A percentile compares a stretch with the other conserved stretches of the same genome.
Conservation (phyloP, 208 protist genomes). For the Hexamita inflata region DNA sequence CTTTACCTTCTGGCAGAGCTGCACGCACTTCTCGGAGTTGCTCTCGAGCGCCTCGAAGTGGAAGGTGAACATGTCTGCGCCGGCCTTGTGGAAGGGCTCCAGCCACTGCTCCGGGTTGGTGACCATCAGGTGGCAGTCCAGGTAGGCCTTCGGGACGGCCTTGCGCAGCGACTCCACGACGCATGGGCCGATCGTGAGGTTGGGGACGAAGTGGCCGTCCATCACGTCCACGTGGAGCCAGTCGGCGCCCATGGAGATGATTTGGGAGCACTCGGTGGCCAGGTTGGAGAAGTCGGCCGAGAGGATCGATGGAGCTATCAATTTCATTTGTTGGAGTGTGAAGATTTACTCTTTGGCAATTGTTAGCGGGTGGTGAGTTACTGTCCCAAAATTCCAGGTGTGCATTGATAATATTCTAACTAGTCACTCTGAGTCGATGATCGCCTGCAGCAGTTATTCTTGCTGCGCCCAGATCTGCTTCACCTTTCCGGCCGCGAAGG, state of each 20-base stretch:
- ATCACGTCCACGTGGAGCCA: conserved; percentile 50
- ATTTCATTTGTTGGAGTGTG: conserved; percentile 15
- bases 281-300: conserved; percentile 35
- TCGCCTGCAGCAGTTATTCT: too few relatives aligned
- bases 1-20: conserved; percentile 54
- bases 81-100: conserved; percentile 60
- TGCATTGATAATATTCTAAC: too few relatives aligned
- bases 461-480: too few relatives aligned
- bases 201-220: conserved; percentile 57
- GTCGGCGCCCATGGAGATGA: conserved; percentile 26
- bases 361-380: too few relatives aligned
- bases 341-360: too few relatives aligned
- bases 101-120: conserved; percentile 55
- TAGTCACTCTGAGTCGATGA: too few relatives aligned
- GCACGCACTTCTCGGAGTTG: conserved; percentile 46
- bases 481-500: too few relatives aligned
- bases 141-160: conserved; percentile 29
- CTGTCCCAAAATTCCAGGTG: too few relatives aligned
- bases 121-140: conserved; percentile 57
- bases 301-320: conserved; percentile 37
- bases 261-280: neutral
- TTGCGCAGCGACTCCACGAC: conserved; percentile 42
- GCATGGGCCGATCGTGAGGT: conserved; percentile 51
- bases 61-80: conserved; percentile 71
- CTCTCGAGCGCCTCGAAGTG: conserved; percentile 65